Evolutionary conservation across 208 protist species (phyloP).

Genomic region (Herpetomonas muscarum): DNA sequence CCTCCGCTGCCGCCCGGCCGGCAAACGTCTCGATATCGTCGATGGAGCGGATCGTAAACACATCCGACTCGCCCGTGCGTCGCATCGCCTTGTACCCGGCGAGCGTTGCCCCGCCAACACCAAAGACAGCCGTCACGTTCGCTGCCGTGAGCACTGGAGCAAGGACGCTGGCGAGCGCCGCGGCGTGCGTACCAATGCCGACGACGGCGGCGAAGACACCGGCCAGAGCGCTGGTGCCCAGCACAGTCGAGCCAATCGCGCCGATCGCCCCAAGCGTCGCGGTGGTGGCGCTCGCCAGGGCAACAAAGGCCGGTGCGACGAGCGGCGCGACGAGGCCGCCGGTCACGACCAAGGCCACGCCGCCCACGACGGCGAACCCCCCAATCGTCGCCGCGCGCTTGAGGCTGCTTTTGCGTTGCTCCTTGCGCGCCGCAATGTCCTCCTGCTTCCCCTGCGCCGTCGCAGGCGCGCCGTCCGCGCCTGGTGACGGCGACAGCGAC

Average conservation of each 20-base stretch:
- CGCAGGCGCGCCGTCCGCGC: neutral
- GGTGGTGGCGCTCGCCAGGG: constrained; percentile 39
- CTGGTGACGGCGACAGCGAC: neutral
- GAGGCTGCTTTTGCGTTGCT: constrained; percentile 33
- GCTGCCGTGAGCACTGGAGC: constrained; percentile 62
- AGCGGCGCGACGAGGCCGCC: constrained; percentile 73
- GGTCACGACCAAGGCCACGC: constrained; percentile 52
- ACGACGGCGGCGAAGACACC: constrained; percentile 48
- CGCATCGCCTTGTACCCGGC: constrained; percentile 69
- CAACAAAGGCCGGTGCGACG: constrained; percentile 51
- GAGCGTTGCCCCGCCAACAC: constrained; percentile 58
- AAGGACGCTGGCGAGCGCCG: constrained; percentile 52
- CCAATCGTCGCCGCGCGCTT: constrained; percentile 58
- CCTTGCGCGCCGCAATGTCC: constrained; percentile 22
- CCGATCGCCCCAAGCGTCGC: constrained; percentile 54
- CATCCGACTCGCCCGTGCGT: constrained; percentile 57
- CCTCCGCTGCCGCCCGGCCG: neutral
- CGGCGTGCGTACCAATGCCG: constrained; percentile 62
- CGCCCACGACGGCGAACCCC: constrained; percentile 66
- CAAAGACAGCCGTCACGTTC: constrained; percentile 72
- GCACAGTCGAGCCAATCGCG: constrained; percentile 37
- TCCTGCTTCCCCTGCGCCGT: constrained; percentile 19
- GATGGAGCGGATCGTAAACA: constrained; percentile 61
- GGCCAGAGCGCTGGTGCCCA: constrained; percentile 45
- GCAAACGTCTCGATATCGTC: constrained; percentile 62